Base-by-base conservation (phyloP, 1,139 yeast species). In the Eremothecium gossypii region DNA sequence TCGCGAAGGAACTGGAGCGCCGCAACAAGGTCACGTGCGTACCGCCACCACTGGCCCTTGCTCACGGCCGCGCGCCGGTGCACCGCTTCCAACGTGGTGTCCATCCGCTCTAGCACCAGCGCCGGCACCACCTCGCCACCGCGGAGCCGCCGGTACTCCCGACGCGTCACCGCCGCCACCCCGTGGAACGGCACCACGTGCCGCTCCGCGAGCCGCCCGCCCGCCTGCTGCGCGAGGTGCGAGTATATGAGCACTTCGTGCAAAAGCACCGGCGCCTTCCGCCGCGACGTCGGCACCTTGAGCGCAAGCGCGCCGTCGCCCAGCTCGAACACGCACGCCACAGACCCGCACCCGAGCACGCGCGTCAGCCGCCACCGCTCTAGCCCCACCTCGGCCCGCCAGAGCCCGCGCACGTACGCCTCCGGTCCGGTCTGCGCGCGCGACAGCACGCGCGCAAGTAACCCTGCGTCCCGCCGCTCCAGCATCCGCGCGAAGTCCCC, bases 91-190 rank as follows among this genome's bases (percentile, higher is more conserved):
- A 50, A 30, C 33, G 45, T 47, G 40, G 41, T 29, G 11, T 40
- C 42, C 32, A 43, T 41, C 42, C 41, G 41, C 5, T 47, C 49
- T 38, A 51, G 27, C 14, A 51, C 32, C 9, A 51, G 36, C 7
- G 45, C 50, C 1, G 54, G 53, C 6, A 51, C 50, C 12, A 34
- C 33, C 31, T 50, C 54, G 32, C 39, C 39, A 7, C 45, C 36
- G 23, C 54, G 41, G 33, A 50, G 44, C 17, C 46, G 41, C 33
- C 36, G 38, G 27, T 33, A 46, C 26, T 49, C 51, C 3, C 41
- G 27, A 31, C 45, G 48, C 30, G 36, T 41, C 12, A 50, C 36
- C 38, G 48, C 47, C 12, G 54, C 42, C n/a, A 50, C 27, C 2
- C 51, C 52, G 27, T 40, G 27, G 33, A 48, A 45, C 8, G 51